A percentile compares a stretch with the other conserved stretches of the same genome.
phyloP scores from a whole-genome alignment of 495 filamentous ascomycete species.

The Daldinia caldariorum region DNA sequence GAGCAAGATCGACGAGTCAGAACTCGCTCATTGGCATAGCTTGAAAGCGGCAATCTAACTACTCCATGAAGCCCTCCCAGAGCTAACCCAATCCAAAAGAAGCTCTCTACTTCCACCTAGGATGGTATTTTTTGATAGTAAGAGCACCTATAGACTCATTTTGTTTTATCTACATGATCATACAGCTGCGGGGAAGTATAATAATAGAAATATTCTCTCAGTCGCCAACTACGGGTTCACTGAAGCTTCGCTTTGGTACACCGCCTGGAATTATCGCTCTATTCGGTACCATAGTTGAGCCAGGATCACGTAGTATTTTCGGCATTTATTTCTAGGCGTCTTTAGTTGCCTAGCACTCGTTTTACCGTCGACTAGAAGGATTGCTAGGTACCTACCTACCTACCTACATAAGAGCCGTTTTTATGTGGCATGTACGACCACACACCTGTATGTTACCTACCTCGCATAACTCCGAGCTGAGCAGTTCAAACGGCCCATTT shows the following conservation, averaged over 20 bases:
- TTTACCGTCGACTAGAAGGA: slow-evolving; percentile 1
- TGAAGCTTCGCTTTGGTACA: not conserved
- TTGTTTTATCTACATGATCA: no score
- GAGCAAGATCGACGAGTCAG: no score
- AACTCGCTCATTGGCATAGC: no score
- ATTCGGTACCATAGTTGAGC: not conserved
- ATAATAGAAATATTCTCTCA: not conserved
- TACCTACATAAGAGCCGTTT: not conserved
- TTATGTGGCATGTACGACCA: slow-evolving; percentile 6
- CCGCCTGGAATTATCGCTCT: not conserved
- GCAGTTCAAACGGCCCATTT: not conserved
- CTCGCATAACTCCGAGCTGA: not conserved
- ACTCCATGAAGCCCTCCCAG: no score
- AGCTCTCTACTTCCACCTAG: no score
- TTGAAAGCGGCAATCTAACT: no score
- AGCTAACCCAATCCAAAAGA: no score
- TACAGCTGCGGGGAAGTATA: not conserved
- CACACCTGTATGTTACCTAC: slow-evolving; percentile 7
- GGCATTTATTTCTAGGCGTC: not conserved
- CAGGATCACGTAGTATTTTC: not conserved
- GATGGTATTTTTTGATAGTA: no score
- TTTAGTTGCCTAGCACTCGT: not conserved
- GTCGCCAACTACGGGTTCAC: not conserved
- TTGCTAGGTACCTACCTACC: no score
- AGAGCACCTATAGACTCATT: no score